These are phyloP conservation scores for Melastoma malabathricum DNA, from an alignment of 345 rosid species.

Conservation along the genomic window DNA sequence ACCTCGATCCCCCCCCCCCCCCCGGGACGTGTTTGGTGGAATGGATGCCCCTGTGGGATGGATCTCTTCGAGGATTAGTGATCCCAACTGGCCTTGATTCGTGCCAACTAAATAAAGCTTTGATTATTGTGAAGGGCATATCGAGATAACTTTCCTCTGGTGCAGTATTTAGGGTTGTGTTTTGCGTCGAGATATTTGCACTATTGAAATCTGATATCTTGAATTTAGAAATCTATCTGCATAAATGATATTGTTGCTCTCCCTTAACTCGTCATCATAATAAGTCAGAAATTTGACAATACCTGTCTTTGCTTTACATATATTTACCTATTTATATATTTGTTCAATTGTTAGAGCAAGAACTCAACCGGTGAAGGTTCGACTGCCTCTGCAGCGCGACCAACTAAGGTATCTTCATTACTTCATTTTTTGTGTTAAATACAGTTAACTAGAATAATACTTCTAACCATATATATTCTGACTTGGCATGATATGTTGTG, in stretches of 20 bases:
- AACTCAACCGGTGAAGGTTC: constrained; percentile 44
- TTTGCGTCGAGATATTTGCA: not conserved
- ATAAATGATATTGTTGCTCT: not conserved
- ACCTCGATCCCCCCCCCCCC: too few species aligned
- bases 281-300: too few species aligned
- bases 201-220: not conserved
- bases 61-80: too few species aligned
- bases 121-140: too few species aligned
- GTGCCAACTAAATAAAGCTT: too few species aligned
- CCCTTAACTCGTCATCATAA: not conserved
- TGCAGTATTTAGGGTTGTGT: too few species aligned
- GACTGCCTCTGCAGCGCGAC: constrained; percentile 32
- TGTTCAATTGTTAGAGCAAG: constrained; percentile 31
- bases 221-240: not conserved
- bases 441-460: not conserved
- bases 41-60: too few species aligned
- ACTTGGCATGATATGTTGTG: too few species aligned
- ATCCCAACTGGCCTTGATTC: too few species aligned
- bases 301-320: not conserved
- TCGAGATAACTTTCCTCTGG: too few species aligned
- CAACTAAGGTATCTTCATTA: constrained; percentile 22
- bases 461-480: not conserved
- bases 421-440: not conserved
- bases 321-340: not conserved
- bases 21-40: too few species aligned